Evolutionary conservation across 768 basidiomycete species (phyloP).

Genomic region (Psilocybe tampanensis): DNA sequence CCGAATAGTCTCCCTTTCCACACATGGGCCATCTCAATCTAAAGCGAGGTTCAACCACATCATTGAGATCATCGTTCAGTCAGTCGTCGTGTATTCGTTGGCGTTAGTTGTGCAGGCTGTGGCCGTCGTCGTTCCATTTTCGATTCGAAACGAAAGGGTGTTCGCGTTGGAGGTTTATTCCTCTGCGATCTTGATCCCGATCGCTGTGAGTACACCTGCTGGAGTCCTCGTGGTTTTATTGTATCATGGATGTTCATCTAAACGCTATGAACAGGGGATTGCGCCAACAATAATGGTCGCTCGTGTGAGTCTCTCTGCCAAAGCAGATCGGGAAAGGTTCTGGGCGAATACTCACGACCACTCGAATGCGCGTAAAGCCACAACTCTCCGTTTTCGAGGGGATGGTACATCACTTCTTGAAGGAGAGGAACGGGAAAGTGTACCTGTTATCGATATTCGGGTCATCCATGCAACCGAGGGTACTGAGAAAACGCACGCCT

Average conservation of each 20-base stretch:
- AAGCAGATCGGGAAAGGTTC: neutral
- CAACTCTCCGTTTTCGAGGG: too few relatives aligned
- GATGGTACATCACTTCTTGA: too few relatives aligned
- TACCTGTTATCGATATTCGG: too few relatives aligned
- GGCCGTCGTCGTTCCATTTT: neutral
- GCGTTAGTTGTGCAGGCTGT: slow-evolving; percentile 1
- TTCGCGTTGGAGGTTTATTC: neutral
- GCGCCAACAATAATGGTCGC: slow-evolving; percentile 6
- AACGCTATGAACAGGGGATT: neutral
- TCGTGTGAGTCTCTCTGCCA: neutral
- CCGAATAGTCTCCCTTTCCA: neutral
- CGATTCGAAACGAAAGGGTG: neutral
- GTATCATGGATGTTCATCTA: too few relatives aligned
- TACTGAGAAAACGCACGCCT: too few relatives aligned
- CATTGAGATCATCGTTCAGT: slow-evolving; percentile 4
- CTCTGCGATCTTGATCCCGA: neutral
- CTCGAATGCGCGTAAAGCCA: too few relatives aligned
- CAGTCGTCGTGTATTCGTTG: neutral
- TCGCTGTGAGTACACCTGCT: neutral
- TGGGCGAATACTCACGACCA: too few relatives aligned
- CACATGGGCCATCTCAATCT: neutral
- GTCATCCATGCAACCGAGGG: too few relatives aligned
- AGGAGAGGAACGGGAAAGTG: too few relatives aligned
- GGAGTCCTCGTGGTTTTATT: too few relatives aligned
- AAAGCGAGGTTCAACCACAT: neutral